Percentiles rank a stretch among this genome's conserved stretches.
phyloP scores from a whole-genome alignment of 148 eudicot genomes.

The Camellia sinensis region DNA sequence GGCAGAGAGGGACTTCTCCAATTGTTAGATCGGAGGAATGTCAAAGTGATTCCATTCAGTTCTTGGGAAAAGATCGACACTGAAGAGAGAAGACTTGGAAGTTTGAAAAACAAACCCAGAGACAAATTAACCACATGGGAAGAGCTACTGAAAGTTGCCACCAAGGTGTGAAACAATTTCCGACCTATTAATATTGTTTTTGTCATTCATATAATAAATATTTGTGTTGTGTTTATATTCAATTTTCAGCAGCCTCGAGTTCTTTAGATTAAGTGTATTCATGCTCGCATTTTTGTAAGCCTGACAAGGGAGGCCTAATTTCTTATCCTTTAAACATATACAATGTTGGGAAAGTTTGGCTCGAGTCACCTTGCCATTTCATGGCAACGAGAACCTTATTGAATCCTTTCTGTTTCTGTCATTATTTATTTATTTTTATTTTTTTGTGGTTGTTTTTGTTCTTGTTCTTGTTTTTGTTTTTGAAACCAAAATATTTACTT shows the following conservation, averaged over 20 bases:
- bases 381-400: too few relatives aligned
- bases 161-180: constrained; percentile 17
- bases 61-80: constrained; percentile 79
- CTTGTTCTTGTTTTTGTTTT: too few relatives aligned
- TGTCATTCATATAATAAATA: neutral
- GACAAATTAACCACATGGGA: constrained; percentile 72
- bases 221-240: neutral
- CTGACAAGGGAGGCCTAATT: neutral
- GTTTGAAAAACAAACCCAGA: constrained; percentile 64
- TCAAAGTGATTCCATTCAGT: constrained; percentile 53
- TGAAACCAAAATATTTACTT: too few relatives aligned
- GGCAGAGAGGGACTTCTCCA: constrained; percentile 80
- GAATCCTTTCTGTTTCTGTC: too few relatives aligned
- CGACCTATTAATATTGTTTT: neutral
- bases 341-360: too few relatives aligned
- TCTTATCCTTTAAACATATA: neutral
- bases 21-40: constrained; percentile 54
- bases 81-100: constrained; percentile 73
- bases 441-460: too few relatives aligned
- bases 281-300: constrained; percentile 1
- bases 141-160: constrained; percentile 65
- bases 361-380: too few relatives aligned
- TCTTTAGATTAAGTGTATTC: neutral
- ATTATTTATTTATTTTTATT: too few relatives aligned
- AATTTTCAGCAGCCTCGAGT: neutral